Evolutionary conservation across 805 yeast species (phyloP).

Genomic region (Myxozyma sirexii): DNA sequence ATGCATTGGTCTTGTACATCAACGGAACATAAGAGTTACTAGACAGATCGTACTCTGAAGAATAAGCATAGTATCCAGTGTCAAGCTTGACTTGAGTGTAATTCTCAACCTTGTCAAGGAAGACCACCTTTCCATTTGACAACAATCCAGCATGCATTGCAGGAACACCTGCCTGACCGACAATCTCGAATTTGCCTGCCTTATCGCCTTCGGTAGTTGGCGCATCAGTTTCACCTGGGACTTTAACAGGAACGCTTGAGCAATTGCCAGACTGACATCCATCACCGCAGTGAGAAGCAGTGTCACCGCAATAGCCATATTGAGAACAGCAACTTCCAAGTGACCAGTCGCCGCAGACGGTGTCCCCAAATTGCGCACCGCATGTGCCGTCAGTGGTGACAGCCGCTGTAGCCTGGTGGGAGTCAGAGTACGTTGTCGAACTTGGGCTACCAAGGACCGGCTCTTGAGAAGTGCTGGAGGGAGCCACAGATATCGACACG

Average conservation of each 20-base stretch:
- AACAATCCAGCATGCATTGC: slow-evolving; percentile 32
- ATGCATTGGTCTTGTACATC: slow-evolving; percentile 30
- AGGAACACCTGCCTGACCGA: slow-evolving; percentile 30
- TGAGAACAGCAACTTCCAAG: slow-evolving; percentile 30
- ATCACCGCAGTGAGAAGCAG: slow-evolving; percentile 28
- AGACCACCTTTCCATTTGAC: slow-evolving; percentile 31
- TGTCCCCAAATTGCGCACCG: slow-evolving; percentile 17
- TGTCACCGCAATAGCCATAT: slow-evolving; percentile 31
- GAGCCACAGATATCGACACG: background rate
- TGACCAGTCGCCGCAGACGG: slow-evolving; percentile 29
- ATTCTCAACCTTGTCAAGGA: slow-evolving; percentile 31
- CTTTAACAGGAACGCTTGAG: background rate
- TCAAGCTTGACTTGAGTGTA: slow-evolving; percentile 25
- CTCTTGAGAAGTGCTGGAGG: slow-evolving; percentile 8
- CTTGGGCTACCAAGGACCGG: slow-evolving; percentile 22
- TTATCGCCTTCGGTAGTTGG: slow-evolving; percentile 20
- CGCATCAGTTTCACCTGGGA: slow-evolving; percentile 22
- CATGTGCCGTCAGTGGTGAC: slow-evolving; percentile 33
- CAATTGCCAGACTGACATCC: slow-evolving; percentile 33
- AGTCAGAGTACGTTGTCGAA: slow-evolving; percentile 5
- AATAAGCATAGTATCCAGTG: slow-evolving; percentile 29
- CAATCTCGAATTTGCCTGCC: slow-evolving; percentile 28
- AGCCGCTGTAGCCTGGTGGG: slow-evolving; percentile 15
- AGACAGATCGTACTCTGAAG: slow-evolving; percentile 24
- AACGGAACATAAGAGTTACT: slow-evolving; percentile 22